phyloP scores from a whole-genome alignment of 495 filamentous ascomycete species.

The Stereocaulon alpinum region DNA sequence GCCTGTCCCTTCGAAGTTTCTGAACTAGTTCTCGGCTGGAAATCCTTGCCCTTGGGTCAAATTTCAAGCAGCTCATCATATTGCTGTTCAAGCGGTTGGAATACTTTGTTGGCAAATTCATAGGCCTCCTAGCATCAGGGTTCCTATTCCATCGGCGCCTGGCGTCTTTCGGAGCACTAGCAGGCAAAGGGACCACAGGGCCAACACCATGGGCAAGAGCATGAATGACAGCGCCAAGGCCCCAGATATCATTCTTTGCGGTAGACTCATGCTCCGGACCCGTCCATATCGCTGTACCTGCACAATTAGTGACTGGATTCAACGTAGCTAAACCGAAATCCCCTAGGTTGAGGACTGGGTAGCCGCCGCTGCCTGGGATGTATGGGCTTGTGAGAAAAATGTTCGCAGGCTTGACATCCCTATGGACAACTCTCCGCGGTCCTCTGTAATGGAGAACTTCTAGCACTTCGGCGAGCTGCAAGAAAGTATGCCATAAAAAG shows the following conservation, averaged over 20 bases:
- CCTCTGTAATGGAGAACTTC: neutral
- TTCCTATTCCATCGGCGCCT: neutral
- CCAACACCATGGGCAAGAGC: neutral
- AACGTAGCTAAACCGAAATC: neutral
- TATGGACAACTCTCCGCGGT: neutral
- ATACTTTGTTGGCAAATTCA: neutral
- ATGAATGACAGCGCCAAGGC: neutral
- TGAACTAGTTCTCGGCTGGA: neutral
- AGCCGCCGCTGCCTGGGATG: neutral
- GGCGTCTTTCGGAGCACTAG: too few species aligned
- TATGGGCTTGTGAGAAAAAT: neutral
- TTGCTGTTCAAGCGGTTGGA: neutral
- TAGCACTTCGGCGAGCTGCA: conserved; percentile 4
- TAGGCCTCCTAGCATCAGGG: neutral
- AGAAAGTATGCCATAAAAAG: conserved; percentile 11
- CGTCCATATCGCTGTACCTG: neutral
- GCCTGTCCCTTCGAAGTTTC: neutral
- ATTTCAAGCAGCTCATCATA: neutral
- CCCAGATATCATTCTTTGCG: neutral
- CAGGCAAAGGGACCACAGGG: neutral
- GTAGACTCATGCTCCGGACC: neutral
- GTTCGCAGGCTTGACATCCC: conserved; percentile 8
- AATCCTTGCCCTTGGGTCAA: neutral
- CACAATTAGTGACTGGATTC: neutral
- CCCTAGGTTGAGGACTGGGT: conserved; percentile 1